Percentiles rank a stretch among this genome's conserved stretches.
These are phyloP conservation scores for Ascochyta fabae DNA, from an alignment of 2,329 filamentous ascomycete genomes.

Conservation along the genomic window DNA sequence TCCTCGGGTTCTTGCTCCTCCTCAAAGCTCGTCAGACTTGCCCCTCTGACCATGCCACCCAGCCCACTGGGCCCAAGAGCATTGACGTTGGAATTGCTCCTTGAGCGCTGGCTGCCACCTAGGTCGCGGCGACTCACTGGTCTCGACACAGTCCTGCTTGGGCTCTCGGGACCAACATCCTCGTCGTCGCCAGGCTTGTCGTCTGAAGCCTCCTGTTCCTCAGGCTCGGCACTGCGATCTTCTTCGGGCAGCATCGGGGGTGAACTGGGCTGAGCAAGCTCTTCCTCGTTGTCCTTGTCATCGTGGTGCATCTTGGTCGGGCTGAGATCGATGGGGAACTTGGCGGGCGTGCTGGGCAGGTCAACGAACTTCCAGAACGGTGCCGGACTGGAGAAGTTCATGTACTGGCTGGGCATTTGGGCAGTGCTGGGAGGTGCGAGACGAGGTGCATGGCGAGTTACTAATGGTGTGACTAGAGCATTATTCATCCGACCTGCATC, in stretches of 20 bases:
- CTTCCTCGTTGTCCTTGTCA: constrained; percentile 43
- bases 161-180: constrained; percentile 43
- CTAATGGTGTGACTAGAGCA: constrained; percentile 69
- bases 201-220: constrained; percentile 39
- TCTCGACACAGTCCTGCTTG: constrained; percentile 43
- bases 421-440: constrained; percentile 81
- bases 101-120: constrained; percentile 31
- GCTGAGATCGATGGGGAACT: constrained; percentile 43
- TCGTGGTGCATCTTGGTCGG: constrained; percentile 45
- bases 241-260: constrained; percentile 41
- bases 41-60: constrained; percentile 46
- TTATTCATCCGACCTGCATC: constrained; percentile 39
- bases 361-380: constrained; percentile 90
- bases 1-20: constrained; percentile 53
- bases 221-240: constrained; percentile 33
- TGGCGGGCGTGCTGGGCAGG: constrained; percentile 73
- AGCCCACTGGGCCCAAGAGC: constrained; percentile 28
- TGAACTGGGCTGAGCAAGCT: constrained; percentile 42
- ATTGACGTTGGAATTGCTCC: constrained; percentile 42
- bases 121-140: constrained; percentile 44
- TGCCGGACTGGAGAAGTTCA: constrained; percentile 83
- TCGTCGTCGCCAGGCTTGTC: constrained; percentile 44
- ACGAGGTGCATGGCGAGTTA: constrained; percentile 73
- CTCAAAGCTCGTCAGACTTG: constrained; percentile 45
- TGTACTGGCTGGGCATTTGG: constrained; percentile 81